phyloP scores from a whole-genome alignment of 768 basidiomycete species.

The Boletus tylopilopsis region DNA sequence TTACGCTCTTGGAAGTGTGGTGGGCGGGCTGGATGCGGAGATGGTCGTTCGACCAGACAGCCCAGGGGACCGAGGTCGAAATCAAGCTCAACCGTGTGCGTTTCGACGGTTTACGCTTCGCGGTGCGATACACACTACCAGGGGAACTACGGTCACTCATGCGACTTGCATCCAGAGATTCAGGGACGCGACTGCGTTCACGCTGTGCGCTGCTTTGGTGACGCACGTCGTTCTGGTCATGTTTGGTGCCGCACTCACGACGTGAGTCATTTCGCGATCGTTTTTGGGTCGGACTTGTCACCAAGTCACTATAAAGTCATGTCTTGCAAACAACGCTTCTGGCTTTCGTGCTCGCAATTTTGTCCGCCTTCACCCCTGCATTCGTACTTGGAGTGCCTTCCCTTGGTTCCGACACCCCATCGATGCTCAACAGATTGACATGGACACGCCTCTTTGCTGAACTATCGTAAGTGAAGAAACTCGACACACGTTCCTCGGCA shows the following conservation, averaged over 20 bases:
- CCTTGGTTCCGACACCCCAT: slow-evolving; percentile 36
- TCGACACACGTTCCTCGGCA: not conserved
- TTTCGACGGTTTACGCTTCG: slow-evolving; percentile 35
- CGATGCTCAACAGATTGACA: slow-evolving; percentile 54
- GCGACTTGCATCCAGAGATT: slow-evolving; percentile 40
- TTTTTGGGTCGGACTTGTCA: not conserved
- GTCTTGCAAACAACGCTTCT: slow-evolving; percentile 62
- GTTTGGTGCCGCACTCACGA: slow-evolving; percentile 71
- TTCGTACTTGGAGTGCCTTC: slow-evolving; percentile 67
- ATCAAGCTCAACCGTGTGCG: slow-evolving; percentile 40
- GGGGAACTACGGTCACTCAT: slow-evolving; percentile 1
- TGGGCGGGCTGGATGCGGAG: slow-evolving; percentile 66
- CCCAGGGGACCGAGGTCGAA: slow-evolving; percentile 41
- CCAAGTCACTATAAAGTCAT: slow-evolving; percentile 37
- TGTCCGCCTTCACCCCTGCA: slow-evolving; percentile 63
- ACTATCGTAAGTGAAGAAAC: slow-evolving; percentile 56
- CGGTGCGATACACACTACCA: slow-evolving; percentile 31
- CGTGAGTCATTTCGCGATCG: slow-evolving; percentile 36
- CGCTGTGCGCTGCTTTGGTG: slow-evolving; percentile 44
- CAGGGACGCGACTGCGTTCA: slow-evolving; percentile 48
- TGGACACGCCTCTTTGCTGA: slow-evolving; percentile 84
- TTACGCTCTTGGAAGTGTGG: slow-evolving; percentile 55
- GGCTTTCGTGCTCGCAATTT: slow-evolving; percentile 61
- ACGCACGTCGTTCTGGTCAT: slow-evolving; percentile 53
- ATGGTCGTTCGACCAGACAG: slow-evolving; percentile 48